Evolutionary conservation across 257 asterid species (phyloP).

Genomic region (Haberlea rhodopensis): DNA sequence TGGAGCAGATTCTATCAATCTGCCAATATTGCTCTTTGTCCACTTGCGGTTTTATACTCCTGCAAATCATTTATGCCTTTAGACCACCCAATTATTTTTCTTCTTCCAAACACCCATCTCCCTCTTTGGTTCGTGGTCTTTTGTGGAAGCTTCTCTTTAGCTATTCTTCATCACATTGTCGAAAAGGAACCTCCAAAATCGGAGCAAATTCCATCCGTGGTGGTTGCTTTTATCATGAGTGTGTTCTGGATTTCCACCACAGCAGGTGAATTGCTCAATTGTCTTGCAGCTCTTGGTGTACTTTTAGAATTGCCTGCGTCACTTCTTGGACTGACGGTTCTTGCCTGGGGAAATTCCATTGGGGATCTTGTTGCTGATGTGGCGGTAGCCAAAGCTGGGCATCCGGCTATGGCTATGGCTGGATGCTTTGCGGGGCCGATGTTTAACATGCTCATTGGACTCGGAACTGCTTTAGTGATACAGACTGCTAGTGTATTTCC

Average conservation of each 20-base stretch:
- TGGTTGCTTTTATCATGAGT: conserved; percentile 81
- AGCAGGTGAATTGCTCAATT: conserved; percentile 89
- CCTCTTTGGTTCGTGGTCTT: conserved; percentile 84
- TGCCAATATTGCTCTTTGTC: conserved; percentile 75
- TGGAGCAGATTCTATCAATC: conserved; percentile 92
- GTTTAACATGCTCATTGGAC: conserved; percentile 97
- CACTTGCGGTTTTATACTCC: conserved; percentile 72
- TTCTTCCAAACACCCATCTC: conserved; percentile 53
- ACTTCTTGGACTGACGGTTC: conserved; percentile 86
- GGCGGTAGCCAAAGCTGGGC: conserved; percentile 92
- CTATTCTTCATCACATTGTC: conserved; percentile 60
- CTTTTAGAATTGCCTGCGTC: conserved; percentile 65
- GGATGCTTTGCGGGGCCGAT: conserved; percentile 98
- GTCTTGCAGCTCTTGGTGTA: conserved; percentile 78
- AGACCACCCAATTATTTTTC: conserved; percentile 71
- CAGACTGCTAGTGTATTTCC: conserved; percentile 73
- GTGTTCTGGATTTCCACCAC: conserved; percentile 91
- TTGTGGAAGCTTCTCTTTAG: conserved; percentile 61
- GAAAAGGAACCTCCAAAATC: conserved; percentile 79
- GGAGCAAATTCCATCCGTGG: conserved; percentile 56
- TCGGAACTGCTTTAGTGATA: conserved; percentile 82
- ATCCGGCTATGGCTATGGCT: conserved; percentile 99
- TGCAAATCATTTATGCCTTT: conserved; percentile 79
- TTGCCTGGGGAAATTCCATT: conserved; percentile 95
- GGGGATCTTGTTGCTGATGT: conserved; percentile 98